phyloP scores from a whole-genome alignment of 164 flowering plant genomes.

The Aristolochia contorta region DNA sequence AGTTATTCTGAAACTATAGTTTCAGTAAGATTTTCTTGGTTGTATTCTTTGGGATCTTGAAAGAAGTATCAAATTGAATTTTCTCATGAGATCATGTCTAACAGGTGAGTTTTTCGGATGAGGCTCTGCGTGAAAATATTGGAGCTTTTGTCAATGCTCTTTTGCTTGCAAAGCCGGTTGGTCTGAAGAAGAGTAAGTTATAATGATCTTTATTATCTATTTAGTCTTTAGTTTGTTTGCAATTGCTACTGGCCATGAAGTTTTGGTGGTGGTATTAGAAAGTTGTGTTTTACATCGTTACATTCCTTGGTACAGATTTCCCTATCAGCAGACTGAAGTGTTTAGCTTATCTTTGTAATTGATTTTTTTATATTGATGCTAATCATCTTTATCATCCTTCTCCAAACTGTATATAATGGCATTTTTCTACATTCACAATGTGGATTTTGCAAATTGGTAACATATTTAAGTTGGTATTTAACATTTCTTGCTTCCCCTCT shows the following conservation, averaged over 20 bases:
- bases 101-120: conserved; percentile 69
- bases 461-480: neutral
- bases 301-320: too few species aligned
- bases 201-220: neutral
- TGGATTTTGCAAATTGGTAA: neutral
- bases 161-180: conserved; percentile 87
- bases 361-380: too few species aligned
- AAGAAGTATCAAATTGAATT: neutral
- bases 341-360: too few species aligned
- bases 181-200: conserved; percentile 82
- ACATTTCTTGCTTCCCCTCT: neutral
- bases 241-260: too few species aligned
- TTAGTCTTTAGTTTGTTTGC: neutral
- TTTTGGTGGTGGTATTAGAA: too few species aligned
- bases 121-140: conserved; percentile 68
- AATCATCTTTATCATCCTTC: too few species aligned
- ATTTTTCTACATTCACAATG: neutral
- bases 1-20: neutral
- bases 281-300: too few species aligned
- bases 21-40: neutral
- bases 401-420: too few species aligned
- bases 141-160: conserved; percentile 89
- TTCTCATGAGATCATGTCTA: conserved; percentile 7
- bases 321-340: too few species aligned
- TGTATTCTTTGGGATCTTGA: neutral